phyloP scores from a whole-genome alignment of 2,329 filamentous ascomycete species.

The Dactylellina haptotyla region DNA sequence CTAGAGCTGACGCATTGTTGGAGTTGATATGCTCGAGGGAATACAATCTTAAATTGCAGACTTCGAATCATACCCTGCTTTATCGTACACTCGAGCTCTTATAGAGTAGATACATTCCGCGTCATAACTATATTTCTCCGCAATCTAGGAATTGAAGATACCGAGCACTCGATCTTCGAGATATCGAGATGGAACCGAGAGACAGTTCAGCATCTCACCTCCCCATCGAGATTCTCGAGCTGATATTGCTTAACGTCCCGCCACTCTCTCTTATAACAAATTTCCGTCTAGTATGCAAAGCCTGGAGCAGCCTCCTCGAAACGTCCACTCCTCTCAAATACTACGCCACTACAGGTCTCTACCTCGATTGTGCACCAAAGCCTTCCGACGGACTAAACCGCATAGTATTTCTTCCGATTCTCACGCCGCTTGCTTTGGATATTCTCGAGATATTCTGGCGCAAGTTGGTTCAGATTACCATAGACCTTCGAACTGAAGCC shows the following conservation, averaged over 20 bases:
- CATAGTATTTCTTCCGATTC: background rate
- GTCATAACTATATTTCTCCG: too few species aligned
- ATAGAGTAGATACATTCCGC: too few species aligned
- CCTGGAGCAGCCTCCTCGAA: conserved; percentile 8
- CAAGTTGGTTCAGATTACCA: too few species aligned
- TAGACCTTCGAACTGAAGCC: too few species aligned
- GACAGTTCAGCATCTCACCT: background rate
- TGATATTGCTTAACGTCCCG: conserved; percentile 15
- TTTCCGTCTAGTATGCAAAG: conserved; percentile 9
- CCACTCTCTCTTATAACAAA: background rate
- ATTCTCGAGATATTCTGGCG: conserved; percentile 14
- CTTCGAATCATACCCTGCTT: too few species aligned
- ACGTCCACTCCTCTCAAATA: conserved; percentile 19
- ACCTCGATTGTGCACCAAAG: background rate
- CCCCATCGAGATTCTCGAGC: conserved; percentile 11
- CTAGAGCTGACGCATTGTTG: too few species aligned
- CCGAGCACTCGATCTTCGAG: background rate
- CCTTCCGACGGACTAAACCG: background rate
- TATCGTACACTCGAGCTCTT: too few species aligned
- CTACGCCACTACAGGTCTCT: conserved; percentile 9
- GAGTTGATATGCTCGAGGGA: too few species aligned
- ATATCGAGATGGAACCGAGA: background rate
- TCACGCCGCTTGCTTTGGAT: conserved; percentile 5
- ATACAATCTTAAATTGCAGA: too few species aligned
- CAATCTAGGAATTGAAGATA: background rate